Evolutionary conservation across 805 yeast genomes (phyloP).

Genomic region (Myxozyma melibiosi): DNA sequence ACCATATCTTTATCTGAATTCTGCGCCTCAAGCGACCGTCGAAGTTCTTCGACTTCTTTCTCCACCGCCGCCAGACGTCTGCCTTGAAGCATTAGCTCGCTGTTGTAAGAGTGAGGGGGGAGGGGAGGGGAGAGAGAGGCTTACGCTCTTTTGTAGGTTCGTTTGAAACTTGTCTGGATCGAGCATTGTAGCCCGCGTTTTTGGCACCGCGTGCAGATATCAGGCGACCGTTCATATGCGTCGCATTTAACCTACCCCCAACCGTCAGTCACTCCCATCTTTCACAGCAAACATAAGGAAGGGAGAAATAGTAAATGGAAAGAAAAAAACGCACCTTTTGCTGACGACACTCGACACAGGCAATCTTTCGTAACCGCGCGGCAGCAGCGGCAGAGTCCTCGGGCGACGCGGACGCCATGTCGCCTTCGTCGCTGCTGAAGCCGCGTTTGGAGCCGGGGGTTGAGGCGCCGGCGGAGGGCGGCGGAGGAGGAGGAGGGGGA

Average conservation of each 20-base stretch:
- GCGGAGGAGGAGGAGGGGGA: neutral
- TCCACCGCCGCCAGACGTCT: constrained; percentile 57
- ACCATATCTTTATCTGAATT: constrained; percentile 30
- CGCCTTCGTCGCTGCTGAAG: constrained; percentile 16
- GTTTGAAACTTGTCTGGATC: constrained; percentile 76
- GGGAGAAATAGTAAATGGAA: too few relatives aligned
- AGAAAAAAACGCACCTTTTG: constrained; percentile 57
- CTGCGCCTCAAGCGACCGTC: constrained; percentile 50
- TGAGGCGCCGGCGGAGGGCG: neutral
- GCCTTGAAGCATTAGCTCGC: too few relatives aligned
- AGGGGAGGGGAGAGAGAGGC: constrained; percentile 30
- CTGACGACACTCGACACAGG: constrained; percentile 95
- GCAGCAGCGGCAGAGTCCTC: constrained; percentile 20
- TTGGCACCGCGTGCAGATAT: constrained; percentile 79
- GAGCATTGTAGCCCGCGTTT: constrained; percentile 72
- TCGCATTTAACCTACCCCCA: constrained; percentile 68
- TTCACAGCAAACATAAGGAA: neutral
- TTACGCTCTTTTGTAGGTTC: constrained; percentile 86
- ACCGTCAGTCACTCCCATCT: constrained; percentile 1
- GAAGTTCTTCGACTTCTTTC: constrained; percentile 70
- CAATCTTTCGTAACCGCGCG: constrained; percentile 47
- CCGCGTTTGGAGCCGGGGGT: constrained; percentile 4
- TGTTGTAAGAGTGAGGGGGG: neutral
- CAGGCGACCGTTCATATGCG: constrained; percentile 72
- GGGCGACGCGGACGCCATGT: constrained; percentile 22